Percentiles rank a stretch among this genome's conserved stretches.
These are phyloP conservation scores for Hypsizygus ulmarius DNA, from an alignment of 1,284 basidiomycete genomes.

Conservation along the genomic window DNA sequence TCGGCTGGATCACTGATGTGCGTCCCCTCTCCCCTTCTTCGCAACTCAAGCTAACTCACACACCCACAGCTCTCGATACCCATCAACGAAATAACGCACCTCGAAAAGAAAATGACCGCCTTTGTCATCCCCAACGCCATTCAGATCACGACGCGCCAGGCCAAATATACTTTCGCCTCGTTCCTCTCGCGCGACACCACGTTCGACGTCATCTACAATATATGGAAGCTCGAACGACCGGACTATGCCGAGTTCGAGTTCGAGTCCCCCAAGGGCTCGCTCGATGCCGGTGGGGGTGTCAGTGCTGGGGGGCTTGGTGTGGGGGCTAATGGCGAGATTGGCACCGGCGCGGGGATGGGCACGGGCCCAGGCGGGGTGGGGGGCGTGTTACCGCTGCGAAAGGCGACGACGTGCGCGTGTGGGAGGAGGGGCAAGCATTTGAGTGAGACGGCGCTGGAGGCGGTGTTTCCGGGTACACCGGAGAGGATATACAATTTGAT, in stretches of 20 bases:
- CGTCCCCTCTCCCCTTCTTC: conserved; percentile 31
- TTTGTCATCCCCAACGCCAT: conserved; percentile 99
- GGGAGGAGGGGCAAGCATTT: conserved; percentile 73
- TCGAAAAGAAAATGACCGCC: conserved; percentile 99
- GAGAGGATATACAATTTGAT: conserved; percentile 96
- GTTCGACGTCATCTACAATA: conserved; percentile 94
- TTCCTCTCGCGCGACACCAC: conserved; percentile 96
- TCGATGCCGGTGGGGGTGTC: conserved; percentile 23
- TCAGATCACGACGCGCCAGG: conserved; percentile 79
- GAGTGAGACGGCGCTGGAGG: conserved; percentile 73
- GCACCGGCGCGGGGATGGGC: no score
- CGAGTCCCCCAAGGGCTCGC: conserved; percentile 24
- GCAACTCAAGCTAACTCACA: conserved; percentile 10
- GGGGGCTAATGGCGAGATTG: neutral
- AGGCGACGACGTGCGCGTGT: conserved; percentile 76
- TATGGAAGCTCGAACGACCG: conserved; percentile 91
- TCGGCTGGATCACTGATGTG: conserved; percentile 98
- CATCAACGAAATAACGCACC: conserved; percentile 84
- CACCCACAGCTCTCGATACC: conserved; percentile 79
- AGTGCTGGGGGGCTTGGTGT: neutral
- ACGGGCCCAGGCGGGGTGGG: no score
- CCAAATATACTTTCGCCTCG: conserved; percentile 92
- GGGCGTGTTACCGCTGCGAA: conserved; percentile 28
- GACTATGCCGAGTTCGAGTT: conserved; percentile 49
- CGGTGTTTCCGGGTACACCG: conserved; percentile 82